A percentile compares a stretch with the other conserved stretches of the same genome.
phyloP scores from a whole-genome alignment of 1,139 yeast species.

The Candida sojae region DNA sequence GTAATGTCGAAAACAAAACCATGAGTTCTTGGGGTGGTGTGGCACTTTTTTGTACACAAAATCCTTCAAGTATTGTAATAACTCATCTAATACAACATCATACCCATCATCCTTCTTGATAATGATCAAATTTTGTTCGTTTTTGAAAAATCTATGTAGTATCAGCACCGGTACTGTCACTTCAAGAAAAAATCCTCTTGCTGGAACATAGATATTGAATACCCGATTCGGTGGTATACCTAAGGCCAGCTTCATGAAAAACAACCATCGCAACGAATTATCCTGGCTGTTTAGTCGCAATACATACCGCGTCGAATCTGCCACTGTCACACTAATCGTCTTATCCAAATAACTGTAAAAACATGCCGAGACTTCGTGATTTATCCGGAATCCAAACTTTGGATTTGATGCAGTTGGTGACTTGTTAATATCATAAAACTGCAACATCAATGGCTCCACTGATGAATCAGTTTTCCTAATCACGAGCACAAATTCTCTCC shows the following conservation, averaged over 20 bases:
- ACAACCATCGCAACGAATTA: constrained; percentile 63
- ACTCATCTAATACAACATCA: constrained; percentile 26
- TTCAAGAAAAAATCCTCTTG: constrained; percentile 44
- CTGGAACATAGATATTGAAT: constrained; percentile 53
- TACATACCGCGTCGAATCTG: constrained; percentile 45
- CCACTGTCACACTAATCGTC: constrained; percentile 51
- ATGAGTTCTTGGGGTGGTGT: constrained; percentile 14
- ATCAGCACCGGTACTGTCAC: constrained; percentile 37
- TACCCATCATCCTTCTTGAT: constrained; percentile 32
- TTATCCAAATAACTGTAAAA: constrained; percentile 72
- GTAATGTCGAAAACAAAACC: constrained; percentile 66
- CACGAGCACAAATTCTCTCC: constrained; percentile 75
- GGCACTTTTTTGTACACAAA: constrained; percentile 18
- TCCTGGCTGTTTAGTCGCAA: constrained; percentile 54
- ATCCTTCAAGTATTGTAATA: constrained; percentile 35
- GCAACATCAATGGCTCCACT: constrained; percentile 54
- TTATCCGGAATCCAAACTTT: constrained; percentile 23
- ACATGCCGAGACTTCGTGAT: constrained; percentile 33
- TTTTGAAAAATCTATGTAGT: constrained; percentile 18
- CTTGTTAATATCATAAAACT: constrained; percentile 55
- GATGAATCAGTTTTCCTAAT: constrained; percentile 57
- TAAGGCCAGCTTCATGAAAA: constrained; percentile 50
- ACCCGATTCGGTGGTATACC: constrained; percentile 27
- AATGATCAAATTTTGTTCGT: constrained; percentile 13
- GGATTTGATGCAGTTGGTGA: constrained; percentile 33